These are phyloP conservation scores for Boechera divaricarpa DNA, from an alignment of 345 rosid genomes.

Conservation along the genomic window DNA sequence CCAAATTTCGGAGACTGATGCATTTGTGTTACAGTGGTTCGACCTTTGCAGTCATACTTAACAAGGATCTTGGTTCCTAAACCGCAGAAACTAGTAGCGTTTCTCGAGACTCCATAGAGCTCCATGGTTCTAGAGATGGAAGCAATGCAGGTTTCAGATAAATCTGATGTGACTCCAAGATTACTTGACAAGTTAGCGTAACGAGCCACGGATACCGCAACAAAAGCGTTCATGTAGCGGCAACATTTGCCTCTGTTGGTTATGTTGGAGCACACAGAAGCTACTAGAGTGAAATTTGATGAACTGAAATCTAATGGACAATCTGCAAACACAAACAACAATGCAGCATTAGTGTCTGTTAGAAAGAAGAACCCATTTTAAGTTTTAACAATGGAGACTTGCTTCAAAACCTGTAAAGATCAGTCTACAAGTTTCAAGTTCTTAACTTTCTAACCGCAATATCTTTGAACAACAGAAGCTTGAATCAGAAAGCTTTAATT, in stretches of 20 bases:
- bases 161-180: constrained; percentile 68
- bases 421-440: background rate
- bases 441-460: constrained; percentile 1
- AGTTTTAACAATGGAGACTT: constrained; percentile 10
- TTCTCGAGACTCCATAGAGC: constrained; percentile 74
- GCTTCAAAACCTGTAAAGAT: background rate
- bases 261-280: constrained; percentile 72
- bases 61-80: constrained; percentile 86
- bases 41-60: constrained; percentile 68
- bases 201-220: constrained; percentile 77
- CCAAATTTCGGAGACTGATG: constrained; percentile 73
- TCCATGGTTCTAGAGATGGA: constrained; percentile 75
- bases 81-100: constrained; percentile 79
- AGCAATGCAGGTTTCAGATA: constrained; percentile 58
- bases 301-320: constrained; percentile 86
- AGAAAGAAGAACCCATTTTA: background rate
- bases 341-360: constrained; percentile 29
- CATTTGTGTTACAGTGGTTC: constrained; percentile 79
- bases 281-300: constrained; percentile 77
- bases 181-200: constrained; percentile 73
- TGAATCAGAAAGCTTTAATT: background rate
- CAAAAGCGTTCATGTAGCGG: constrained; percentile 88
- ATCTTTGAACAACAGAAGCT: constrained; percentile 1
- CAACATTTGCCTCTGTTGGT: constrained; percentile 86
- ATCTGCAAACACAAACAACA: constrained; percentile 55